Evolutionary conservation across 306 rosid genomes (phyloP), one percentile per base, ranked within the genome.

Genomic region (Amphicarpaea edgeworthii): DNA sequence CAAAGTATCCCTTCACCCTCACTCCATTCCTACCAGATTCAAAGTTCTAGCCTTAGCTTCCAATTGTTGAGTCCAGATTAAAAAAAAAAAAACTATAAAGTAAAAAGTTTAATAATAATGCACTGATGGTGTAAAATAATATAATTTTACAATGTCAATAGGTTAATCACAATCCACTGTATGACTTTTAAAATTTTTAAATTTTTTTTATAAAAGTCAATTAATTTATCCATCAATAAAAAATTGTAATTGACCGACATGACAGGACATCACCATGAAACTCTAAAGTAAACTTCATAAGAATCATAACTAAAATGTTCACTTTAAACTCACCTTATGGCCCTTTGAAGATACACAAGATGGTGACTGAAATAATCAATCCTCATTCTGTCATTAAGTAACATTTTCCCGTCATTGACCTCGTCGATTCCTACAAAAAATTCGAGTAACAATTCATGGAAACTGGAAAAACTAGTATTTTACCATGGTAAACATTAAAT

Each of bases 1-100:
- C 81, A 73, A 90, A 88, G 81, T 82, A 90, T 20, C 96, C 92
- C 78, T 83, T 90, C 81, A 87, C 90, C 34, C 85, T 84, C 43
- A 81, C 93, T 30, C 93, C 93, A 71, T 74, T 76, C 83, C 91
- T 90, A 17, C 54, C 76, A 79, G 65, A 49, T 64, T 26, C 68
- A 49, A 47, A 42, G 24, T 75, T 63, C 74, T 60, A 59, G 72
- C 40, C 11, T 71, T 38, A 7, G 42, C 42, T 40, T 72, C 15
- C 17, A 16, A 49, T 19, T 37, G 32, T 68, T 53, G 63, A 61
- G 67, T 74, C 14, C 12, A 32, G 2, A 53, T 54, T 26, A 14
- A 73, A 3, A 80, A 53, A 63, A 40, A 14, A 73, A 3, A 80
- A n/a, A n/a, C n/a, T n/a, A n/a, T n/a, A n/a, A n/a, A n/a, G n/a